Conservation (phyloP, 2,329 filamentous ascomycete genomes). For the Raffaelea arxii region DNA sequence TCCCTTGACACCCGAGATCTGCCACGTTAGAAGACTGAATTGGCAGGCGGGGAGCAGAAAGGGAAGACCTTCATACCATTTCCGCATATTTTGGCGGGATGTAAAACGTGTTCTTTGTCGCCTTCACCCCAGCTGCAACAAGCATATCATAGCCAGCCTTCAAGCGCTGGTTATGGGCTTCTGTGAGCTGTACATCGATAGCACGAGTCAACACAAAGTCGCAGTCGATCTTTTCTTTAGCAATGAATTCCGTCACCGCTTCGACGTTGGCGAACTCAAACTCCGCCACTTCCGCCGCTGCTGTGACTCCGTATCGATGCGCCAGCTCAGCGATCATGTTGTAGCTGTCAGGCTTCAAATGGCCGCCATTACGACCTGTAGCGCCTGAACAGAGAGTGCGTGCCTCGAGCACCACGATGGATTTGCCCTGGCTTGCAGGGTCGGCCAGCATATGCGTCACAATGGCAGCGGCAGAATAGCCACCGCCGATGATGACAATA, state of each 20-base stretch:
- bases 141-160: constrained; percentile 22
- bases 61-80: no score
- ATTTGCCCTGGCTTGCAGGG: constrained; percentile 5
- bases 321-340: constrained; percentile 11
- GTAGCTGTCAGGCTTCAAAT: constrained; percentile 21
- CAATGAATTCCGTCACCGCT: constrained; percentile 25
- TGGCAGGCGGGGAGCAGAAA: no score
- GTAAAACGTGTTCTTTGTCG: no score
- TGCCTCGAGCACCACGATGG: constrained; percentile 24
- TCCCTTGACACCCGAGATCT: constrained; percentile 26
- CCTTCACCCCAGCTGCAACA: neutral
- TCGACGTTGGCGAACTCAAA: constrained; percentile 20
- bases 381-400: constrained; percentile 26
- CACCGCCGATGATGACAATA: constrained; percentile 36
- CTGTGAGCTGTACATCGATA: constrained; percentile 26
- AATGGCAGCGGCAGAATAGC: constrained; percentile 33
- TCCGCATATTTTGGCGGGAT: neutral
- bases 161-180: constrained; percentile 13
- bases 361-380: constrained; percentile 25
- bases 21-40: no score
- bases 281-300: constrained; percentile 13
- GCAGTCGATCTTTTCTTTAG: constrained; percentile 30
- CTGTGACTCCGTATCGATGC: constrained; percentile 16
- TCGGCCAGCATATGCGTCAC: constrained; percentile 29
- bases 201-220: constrained; percentile 31